Evolutionary conservation across 768 basidiomycete genomes (phyloP), one percentile per base, ranked within the genome.

Genomic region (Ephemerocybe angulata): DNA sequence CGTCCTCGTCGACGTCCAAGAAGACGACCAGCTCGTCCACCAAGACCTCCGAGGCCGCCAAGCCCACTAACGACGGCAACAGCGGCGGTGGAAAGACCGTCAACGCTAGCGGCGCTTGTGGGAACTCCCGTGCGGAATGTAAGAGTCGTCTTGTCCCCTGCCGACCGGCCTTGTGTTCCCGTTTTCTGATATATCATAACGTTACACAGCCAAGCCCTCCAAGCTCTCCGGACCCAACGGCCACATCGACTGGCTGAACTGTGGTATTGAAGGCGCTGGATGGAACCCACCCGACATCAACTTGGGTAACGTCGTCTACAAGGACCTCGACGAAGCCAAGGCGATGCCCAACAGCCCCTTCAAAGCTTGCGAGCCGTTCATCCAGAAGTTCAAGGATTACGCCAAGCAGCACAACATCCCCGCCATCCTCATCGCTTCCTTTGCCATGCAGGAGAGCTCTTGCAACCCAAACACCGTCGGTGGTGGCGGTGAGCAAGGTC

Each of bases 381-480:
- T 85, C 31, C 48, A 54, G 3, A 57, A 77, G n/a, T 91, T 92
- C 65, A 73, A 88, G 54, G 70, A 81, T 66, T 79, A 84, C 52
- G 87, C 75, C 21, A 53, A 60, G n/a, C 59, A 79, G 62, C 71
- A 70, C 59, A 74, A 62, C 17, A 57, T 93, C 28, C 88, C 87
- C 24, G 66, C 90, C 7, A 90, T 93, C 65, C 72, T 95, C 59
- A 68, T 95, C 33, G 93, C 92, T 2, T 79, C 91, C 0, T 87
- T 96, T 60, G 91, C 92, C 29, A 87, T 96, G 86, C 92, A 95
- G 67, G 94, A 96, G 67, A 78, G 74, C 53, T 67, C 70, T 35
- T 96, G 93, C 76, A 84, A 87, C 60, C 78, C 85, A 2, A 55
- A 70, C 15, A 80, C 79, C 5, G 75, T 83, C 42, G 92, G 92